phyloP scores from a whole-genome alignment of 1,284 basidiomycete species.

The Cryptococcus depauperatus region DNA sequence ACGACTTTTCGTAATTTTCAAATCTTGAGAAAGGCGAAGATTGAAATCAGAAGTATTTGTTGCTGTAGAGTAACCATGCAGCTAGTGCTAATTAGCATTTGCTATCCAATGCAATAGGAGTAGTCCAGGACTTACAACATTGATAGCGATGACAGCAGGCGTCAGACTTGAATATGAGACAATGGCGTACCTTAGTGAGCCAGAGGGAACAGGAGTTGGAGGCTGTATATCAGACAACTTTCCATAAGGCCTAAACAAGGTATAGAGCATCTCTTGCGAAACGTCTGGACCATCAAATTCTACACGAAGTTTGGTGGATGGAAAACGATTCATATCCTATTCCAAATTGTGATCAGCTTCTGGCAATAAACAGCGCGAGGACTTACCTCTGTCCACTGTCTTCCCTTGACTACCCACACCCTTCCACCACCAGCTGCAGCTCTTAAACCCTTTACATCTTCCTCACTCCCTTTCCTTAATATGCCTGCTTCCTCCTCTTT shows the following conservation, averaged over 20 bases:
- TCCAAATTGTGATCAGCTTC: background rate
- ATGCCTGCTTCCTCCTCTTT: conserved; percentile 14
- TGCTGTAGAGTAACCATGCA: conserved; percentile 60
- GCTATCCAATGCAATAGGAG: background rate
- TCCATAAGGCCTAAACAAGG: conserved; percentile 61
- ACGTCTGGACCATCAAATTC: conserved; percentile 79
- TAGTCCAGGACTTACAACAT: conserved; percentile 48
- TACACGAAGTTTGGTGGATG: conserved; percentile 63
- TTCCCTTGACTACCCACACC: conserved; percentile 71
- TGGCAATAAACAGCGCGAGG: background rate
- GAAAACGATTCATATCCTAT: conserved; percentile 76
- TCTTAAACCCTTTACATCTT: conserved; percentile 22
- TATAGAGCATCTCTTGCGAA: conserved; percentile 56
- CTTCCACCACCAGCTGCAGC: conserved; percentile 49
- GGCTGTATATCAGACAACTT: conserved; percentile 61
- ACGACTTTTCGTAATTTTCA: conserved; percentile 48
- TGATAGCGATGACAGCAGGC: conserved; percentile 72
- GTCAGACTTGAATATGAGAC: conserved; percentile 59
- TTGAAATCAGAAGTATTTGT: conserved; percentile 41
- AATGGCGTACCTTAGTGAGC: conserved; percentile 58
- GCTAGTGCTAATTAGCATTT: conserved; percentile 16
- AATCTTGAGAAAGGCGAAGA: conserved; percentile 9
- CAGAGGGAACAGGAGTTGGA: conserved; percentile 58
- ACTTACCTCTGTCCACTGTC: conserved; percentile 72
- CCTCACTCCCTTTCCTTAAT: conserved; percentile 21